phyloP scores from a whole-genome alignment of 1,284 basidiomycete species.

The Chalciporus sp. region DNA sequence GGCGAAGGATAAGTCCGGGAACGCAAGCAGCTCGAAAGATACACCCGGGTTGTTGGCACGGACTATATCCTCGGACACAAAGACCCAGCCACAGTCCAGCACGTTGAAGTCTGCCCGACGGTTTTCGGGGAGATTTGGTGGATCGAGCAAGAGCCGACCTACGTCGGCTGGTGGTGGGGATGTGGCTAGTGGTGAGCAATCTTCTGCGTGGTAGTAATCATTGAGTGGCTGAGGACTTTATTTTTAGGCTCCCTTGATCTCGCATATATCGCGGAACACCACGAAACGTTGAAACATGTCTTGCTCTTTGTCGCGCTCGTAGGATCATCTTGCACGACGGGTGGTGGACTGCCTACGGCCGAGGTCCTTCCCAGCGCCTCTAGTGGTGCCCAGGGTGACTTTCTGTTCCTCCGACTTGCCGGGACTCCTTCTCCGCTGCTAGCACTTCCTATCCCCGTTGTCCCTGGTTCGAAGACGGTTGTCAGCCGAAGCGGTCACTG shows the following conservation, averaged over 20 bases:
- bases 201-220: not conserved
- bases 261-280: constrained; percentile 79
- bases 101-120: constrained; percentile 19
- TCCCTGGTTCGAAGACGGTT: constrained; percentile 63
- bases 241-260: constrained; percentile 52
- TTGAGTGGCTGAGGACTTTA: not conserved
- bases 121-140: constrained; percentile 25
- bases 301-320: constrained; percentile 55
- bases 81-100: not conserved
- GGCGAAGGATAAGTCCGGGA: constrained; percentile 27
- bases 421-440: constrained; percentile 63
- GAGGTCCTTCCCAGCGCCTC: constrained; percentile 59
- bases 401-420: constrained; percentile 57
- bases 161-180: constrained; percentile 12
- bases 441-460: constrained; percentile 63
- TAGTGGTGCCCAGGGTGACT: constrained; percentile 44
- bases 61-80: constrained; percentile 20
- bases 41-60: constrained; percentile 2
- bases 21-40: constrained; percentile 14
- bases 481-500: constrained; percentile 57
- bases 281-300: constrained; percentile 78
- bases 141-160: constrained; percentile 25
- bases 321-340: constrained; percentile 29
- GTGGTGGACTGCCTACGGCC: constrained; percentile 40
- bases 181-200: constrained; percentile 23